phyloP scores from a whole-genome alignment of 2,329 filamentous ascomycete genomes.

The Sporothrix euskadiensis region DNA sequence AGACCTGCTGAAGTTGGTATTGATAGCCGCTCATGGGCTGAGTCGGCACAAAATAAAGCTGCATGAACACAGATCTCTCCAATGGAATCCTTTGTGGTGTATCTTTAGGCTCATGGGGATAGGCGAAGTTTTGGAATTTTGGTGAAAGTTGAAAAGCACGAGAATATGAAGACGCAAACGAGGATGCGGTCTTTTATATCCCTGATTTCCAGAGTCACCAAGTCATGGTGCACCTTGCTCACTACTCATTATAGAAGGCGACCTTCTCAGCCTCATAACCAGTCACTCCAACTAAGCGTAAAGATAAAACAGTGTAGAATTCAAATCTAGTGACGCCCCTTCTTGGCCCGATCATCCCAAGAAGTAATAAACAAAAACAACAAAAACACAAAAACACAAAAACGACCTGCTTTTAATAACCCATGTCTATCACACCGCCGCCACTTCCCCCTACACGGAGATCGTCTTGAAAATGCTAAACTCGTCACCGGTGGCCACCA shows the following conservation, averaged over 20 bases:
- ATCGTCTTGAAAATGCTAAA: constrained; percentile 87
- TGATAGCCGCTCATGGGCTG: not conserved
- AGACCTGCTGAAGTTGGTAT: not conserved
- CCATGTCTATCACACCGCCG: not conserved
- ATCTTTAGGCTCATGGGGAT: not conserved
- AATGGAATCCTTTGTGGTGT: not conserved
- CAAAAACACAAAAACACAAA: not conserved
- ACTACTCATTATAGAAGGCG: not conserved
- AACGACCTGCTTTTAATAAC: not conserved
- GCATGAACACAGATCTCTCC: not conserved
- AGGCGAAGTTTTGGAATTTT: not conserved
- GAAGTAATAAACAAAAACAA: not conserved
- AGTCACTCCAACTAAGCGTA: not conserved
- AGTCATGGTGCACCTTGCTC: constrained; percentile 3
- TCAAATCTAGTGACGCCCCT: constrained; percentile 19
- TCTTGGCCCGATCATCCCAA: not conserved
- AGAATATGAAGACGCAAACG: not conserved
- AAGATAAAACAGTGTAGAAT: not conserved
- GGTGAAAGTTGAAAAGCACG: not conserved
- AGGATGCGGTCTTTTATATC: not conserved
- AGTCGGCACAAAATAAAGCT: not conserved
- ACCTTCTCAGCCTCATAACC: not conserved
- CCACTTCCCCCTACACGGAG: constrained; percentile 59
- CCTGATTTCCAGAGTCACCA: not conserved
- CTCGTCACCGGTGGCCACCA: constrained; percentile 87